phyloP scores from a whole-genome alignment of 306 rosid genomes.

The Dalbergia cochinchinensis region DNA sequence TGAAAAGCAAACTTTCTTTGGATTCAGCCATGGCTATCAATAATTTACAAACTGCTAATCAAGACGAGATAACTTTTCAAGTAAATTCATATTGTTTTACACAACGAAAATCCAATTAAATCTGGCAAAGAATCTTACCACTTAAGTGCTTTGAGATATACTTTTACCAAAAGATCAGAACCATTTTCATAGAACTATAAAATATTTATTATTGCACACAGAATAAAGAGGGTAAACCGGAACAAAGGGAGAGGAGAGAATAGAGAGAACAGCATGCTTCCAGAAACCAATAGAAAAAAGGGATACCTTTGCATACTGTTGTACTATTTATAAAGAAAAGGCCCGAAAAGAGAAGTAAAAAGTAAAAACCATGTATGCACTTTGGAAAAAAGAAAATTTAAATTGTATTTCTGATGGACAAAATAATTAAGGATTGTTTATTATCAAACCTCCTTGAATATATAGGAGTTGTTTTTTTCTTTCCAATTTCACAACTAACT shows the following conservation, averaged over 20 bases:
- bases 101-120: slow-evolving; percentile 18
- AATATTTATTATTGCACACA: not conserved
- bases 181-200: not conserved
- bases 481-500: too few species aligned
- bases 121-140: slow-evolving; percentile 20
- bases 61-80: slow-evolving; percentile 1
- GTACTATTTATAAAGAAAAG: not conserved
- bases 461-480: too few species aligned
- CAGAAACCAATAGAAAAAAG: slow-evolving; percentile 6
- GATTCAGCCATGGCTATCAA: not conserved
- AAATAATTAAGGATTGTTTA: too few species aligned
- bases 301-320: not conserved
- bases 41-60: not conserved
- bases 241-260: not conserved
- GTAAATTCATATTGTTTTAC: not conserved
- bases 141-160: slow-evolving; percentile 16
- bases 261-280: slow-evolving; percentile 15
- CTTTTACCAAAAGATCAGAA: slow-evolving; percentile 2
- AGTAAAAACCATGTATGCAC: not conserved
- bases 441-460: too few species aligned
- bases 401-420: too few species aligned
- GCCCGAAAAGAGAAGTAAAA: not conserved
- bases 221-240: slow-evolving; percentile 12
- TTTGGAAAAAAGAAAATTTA: too few species aligned
- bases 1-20: slow-evolving; percentile 3